Base-by-base conservation (phyloP, 2,329 filamentous ascomycete genomes). In the Fusarium sp. region DNA sequence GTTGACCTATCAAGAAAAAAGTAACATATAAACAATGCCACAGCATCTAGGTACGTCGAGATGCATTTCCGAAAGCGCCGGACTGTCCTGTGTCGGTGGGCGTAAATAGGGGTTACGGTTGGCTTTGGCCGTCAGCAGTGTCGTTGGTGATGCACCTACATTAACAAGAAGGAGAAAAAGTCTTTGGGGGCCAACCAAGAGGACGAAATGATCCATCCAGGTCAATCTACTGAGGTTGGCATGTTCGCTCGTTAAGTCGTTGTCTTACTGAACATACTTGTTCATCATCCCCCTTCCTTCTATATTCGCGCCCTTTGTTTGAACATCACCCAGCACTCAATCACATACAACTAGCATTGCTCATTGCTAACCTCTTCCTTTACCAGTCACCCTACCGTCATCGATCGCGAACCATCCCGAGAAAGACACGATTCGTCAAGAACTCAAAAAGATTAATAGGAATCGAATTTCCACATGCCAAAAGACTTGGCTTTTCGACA, bases 401-500 rank as follows among this genome's bases (percentile, higher is more conserved):
- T 44, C 12, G 18, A 26, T 18, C 24, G 17, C 12, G 10, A 45
- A 45, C 9, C 33, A 51, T n/a, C 39, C 39, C n/a, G 15, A 28
- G 45, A 48, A 41, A 33, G 41, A 59, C n/a, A 31, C 7, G 17
- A 33, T 24, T 59, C 24, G 22, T 39, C 48, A 45, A 47, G 22
- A 42, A 62, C 31, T 31, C 38, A 45, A 28, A 55, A 55, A 66
- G 20, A 66, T 70, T 61, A 63, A 67, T 58, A 44, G 26, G 39
- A 57, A 61, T 56, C 48, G 48, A 60, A 74, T 56, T 71, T 61
- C 45, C 48, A 49, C 44, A 44, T 41, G 67, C 71, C 71, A 55
- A 69, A 70, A 60, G 35, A 54, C 44, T 68, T 74, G 64, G 44
- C 63, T 68, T 74, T 68, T 63, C 56, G 44, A 57, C 63, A 71